These are phyloP conservation scores for Fusarium scirpi DNA, from an alignment of 2,329 filamentous ascomycete genomes.

Conservation along the genomic window DNA sequence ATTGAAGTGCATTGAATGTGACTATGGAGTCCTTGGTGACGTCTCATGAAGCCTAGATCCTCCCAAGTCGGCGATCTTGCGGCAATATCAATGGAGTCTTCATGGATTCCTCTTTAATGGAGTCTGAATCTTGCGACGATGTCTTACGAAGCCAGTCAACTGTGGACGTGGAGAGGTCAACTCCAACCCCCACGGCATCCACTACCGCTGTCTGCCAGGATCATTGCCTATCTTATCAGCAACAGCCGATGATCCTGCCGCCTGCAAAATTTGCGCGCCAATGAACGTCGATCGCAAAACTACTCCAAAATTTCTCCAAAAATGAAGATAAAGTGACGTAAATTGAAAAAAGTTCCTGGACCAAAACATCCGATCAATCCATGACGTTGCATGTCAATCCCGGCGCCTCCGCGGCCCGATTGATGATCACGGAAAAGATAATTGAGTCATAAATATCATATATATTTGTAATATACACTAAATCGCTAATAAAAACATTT, in stretches of 20 bases:
- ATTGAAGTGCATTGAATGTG: background rate
- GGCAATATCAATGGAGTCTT: background rate
- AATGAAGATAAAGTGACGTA: slow-evolving; percentile 18
- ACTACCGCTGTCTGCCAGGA: background rate
- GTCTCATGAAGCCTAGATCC: background rate
- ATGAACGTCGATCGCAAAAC: background rate
- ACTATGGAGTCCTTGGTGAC: background rate
- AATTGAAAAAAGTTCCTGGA: background rate
- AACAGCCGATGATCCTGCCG: background rate
- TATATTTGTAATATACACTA: slow-evolving; percentile 27
- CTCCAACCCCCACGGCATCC: background rate
- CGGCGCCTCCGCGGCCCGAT: slow-evolving; percentile 16
- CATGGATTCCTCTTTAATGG: too few relatives aligned
- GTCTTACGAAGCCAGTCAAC: background rate
- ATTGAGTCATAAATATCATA: slow-evolving; percentile 25
- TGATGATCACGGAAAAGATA: background rate
- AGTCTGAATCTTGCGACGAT: background rate
- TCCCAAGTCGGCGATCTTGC: background rate
- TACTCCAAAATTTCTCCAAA: slow-evolving; percentile 1
- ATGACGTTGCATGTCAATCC: background rate
- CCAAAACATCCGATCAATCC: background rate
- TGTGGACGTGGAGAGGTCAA: background rate
- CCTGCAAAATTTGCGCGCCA: slow-evolving; percentile 10
- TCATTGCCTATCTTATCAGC: slow-evolving; percentile 12
- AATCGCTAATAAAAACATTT: slow-evolving; percentile 24